phyloP scores from a whole-genome alignment of 768 basidiomycete species.

The Kwoniella heveanensis region DNA sequence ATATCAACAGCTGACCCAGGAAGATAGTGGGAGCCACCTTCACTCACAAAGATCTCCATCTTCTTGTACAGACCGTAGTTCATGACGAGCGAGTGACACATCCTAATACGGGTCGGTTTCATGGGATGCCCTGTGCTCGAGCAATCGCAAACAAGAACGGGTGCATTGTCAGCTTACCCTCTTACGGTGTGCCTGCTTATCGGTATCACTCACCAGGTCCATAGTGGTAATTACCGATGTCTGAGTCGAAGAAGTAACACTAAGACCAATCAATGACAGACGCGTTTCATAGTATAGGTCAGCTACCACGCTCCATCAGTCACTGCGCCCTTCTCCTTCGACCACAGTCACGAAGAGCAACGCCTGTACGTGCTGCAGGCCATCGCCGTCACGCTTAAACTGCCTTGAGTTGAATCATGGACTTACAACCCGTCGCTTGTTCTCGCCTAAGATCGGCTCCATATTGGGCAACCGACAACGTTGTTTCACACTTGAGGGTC shows the following conservation, averaged over 20 bases:
- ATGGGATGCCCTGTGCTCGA: conserved; percentile 77
- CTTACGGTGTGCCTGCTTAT: background rate
- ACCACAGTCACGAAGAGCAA: too few species aligned
- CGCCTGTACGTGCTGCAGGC: too few species aligned
- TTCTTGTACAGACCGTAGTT: conserved; percentile 99
- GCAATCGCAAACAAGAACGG: background rate
- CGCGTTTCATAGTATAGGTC: background rate
- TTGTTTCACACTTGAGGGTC: too few species aligned
- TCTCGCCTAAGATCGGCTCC: conserved; percentile 72
- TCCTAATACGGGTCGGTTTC: conserved; percentile 97
- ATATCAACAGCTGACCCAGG: too few species aligned
- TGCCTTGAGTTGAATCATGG: too few species aligned
- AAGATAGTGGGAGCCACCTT: too few species aligned
- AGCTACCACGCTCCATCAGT: background rate
- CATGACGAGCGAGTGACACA: conserved; percentile 99
- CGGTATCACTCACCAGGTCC: conserved; percentile 66
- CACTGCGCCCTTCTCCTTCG: too few species aligned
- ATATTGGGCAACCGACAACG: conserved; percentile 57
- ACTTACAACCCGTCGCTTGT: conserved; percentile 85
- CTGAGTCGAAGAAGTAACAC: conserved; percentile 99
- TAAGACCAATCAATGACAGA: conserved; percentile 56
- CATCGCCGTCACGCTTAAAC: too few species aligned
- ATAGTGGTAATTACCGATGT: conserved; percentile 99
- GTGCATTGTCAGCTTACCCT: background rate
- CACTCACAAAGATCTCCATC: conserved; percentile 99